phyloP scores from a whole-genome alignment of 1,284 basidiomycete genomes.

The Sanguinoderma infundibulare region DNA sequence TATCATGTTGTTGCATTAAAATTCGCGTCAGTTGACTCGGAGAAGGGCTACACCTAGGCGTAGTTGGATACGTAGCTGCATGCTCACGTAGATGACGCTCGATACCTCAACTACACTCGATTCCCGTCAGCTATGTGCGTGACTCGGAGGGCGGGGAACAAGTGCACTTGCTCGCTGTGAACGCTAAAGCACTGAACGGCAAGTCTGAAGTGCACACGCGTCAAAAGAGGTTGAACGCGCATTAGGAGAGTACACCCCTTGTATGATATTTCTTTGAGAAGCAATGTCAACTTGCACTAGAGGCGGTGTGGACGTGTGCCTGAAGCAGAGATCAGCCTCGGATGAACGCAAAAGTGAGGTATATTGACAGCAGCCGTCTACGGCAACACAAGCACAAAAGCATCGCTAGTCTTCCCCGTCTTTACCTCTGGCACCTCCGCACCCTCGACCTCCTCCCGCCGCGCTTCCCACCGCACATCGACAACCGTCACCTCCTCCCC shows the following conservation, averaged over 20 bases:
- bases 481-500: constrained; percentile 57
- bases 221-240: no score
- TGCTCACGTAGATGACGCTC: no score
- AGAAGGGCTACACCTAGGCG: no score
- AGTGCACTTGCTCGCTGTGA: constrained; percentile 10
- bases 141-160: constrained; percentile 8
- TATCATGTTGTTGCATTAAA: no score
- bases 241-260: neutral
- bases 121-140: no score
- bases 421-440: constrained; percentile 5
- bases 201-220: neutral
- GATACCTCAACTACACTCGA: no score
- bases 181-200: neutral
- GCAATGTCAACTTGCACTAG: neutral
- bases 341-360: neutral
- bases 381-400: constrained; percentile 18
- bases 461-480: constrained; percentile 42
- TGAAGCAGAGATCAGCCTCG: neutral
- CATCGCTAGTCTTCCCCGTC: constrained; percentile 7
- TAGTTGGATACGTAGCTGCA: no score
- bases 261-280: neutral
- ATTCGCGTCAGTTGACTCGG: no score
- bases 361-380: neutral
- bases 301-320: neutral
- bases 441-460: constrained; percentile 13